These are phyloP conservation scores for Calendula officinalis DNA, from an alignment of 129 eudicot genomes.

Conservation along the genomic window DNA sequence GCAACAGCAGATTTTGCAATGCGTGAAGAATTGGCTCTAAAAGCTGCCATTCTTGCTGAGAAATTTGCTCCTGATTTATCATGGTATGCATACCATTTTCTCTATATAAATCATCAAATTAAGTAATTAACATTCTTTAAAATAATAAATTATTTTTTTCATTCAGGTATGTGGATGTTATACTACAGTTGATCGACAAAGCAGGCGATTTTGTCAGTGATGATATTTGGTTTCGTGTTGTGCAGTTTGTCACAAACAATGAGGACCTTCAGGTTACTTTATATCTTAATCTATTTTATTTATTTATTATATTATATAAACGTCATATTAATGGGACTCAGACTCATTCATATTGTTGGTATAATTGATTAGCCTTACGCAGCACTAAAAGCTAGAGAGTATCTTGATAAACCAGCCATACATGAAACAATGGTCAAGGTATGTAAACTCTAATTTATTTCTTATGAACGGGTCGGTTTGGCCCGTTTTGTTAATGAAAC, in stretches of 20 bases:
- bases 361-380: conserved; percentile 79
- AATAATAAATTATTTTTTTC: background rate
- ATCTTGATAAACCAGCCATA: conserved; percentile 94
- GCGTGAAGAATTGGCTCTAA: conserved; percentile 97
- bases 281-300: background rate
- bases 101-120: background rate
- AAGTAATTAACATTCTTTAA: conserved; percentile 2
- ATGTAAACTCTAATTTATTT: conserved; percentile 29
- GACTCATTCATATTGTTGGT: background rate
- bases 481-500: background rate
- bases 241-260: conserved; percentile 97
- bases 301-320: background rate
- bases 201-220: conserved; percentile 99
- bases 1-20: conserved; percentile 94
- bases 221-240: conserved; percentile 99
- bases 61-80: conserved; percentile 99
- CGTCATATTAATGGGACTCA: background rate
- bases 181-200: conserved; percentile 97
- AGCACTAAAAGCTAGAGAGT: conserved; percentile 95
- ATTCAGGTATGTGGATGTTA: conserved; percentile 98
- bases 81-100: conserved; percentile 50
- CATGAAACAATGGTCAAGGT: conserved; percentile 99
- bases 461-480: background rate
- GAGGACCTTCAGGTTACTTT: conserved; percentile 91
- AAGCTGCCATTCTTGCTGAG: conserved; percentile 98